Evolutionary conservation across 73 alveolate genomes (phyloP).

Genomic region (Blepharisma stoltei): DNA sequence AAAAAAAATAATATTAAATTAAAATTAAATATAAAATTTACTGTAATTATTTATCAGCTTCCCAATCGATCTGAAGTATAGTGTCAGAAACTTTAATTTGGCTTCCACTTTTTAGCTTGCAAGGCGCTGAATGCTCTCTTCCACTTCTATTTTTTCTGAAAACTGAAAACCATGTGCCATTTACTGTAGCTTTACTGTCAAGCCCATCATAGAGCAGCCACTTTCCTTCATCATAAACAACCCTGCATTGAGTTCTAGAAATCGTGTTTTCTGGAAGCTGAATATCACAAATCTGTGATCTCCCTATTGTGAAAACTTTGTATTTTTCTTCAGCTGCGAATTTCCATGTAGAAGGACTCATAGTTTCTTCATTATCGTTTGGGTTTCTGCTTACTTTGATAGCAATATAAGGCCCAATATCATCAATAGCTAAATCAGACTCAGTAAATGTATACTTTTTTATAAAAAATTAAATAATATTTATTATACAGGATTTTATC

Average conservation of each 20-base stretch:
- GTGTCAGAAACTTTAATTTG: constrained; percentile 10
- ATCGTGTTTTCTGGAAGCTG: neutral
- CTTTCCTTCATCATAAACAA: neutral
- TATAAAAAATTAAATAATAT: too few species aligned
- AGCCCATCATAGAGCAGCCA: neutral
- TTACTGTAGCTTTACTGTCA: neutral
- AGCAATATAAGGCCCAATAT: neutral
- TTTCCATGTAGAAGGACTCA: neutral
- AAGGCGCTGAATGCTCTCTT: constrained; percentile 13
- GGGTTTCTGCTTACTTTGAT: neutral
- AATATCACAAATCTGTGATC: constrained; percentile 3
- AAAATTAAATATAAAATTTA: too few species aligned
- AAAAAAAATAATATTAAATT: too few species aligned
- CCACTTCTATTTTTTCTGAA: neutral
- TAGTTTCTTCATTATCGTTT: neutral
- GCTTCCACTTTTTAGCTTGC: neutral
- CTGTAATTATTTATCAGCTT: too few species aligned
- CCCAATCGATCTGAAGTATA: neutral
- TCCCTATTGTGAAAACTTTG: neutral
- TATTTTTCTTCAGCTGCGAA: neutral
- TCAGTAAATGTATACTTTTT: neutral
- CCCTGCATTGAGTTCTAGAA: constrained; percentile 4
- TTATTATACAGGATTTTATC: too few species aligned
- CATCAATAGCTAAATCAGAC: neutral
- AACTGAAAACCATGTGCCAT: constrained; percentile 5